Conservation (phyloP, 305 asterid genomes). For the Fraxinus platypoda region DNA sequence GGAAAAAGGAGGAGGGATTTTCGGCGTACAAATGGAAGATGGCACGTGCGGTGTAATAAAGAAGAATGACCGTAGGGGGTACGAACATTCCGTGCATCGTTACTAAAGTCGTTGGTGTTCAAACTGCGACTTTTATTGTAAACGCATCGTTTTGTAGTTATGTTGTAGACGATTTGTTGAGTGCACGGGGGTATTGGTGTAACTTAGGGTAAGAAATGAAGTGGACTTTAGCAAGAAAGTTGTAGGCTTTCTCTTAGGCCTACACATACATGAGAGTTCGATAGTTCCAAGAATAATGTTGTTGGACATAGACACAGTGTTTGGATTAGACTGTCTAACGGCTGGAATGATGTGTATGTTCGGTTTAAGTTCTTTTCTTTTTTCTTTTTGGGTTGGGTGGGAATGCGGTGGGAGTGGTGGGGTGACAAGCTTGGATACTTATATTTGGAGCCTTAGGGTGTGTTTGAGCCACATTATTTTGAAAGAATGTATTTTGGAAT, state of each 20-base stretch:
- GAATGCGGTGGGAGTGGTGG: too few species aligned
- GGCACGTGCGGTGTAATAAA: conserved; percentile 50
- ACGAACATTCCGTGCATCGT: conserved; percentile 27
- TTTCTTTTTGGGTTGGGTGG: background rate
- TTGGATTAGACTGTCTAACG: conserved; percentile 17
- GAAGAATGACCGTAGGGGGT: conserved; percentile 22
- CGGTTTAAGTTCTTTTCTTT: background rate
- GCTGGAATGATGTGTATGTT: background rate
- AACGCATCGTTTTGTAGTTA: background rate
- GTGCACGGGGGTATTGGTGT: conserved; percentile 21
- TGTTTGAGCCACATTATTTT: too few species aligned
- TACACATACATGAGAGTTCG: background rate
- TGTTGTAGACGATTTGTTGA: background rate
- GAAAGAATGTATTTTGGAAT: too few species aligned
- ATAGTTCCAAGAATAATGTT: background rate
- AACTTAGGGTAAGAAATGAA: conserved; percentile 7
- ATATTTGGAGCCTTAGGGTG: background rate
- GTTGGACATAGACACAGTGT: background rate
- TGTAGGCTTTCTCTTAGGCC: background rate
- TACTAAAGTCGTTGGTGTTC: conserved; percentile 1
- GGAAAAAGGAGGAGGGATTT: conserved; percentile 43
- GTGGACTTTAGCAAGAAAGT: background rate
- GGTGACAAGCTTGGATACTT: background rate
- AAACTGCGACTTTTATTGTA: background rate
- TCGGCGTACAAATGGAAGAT: conserved; percentile 51